phyloP scores from a whole-genome alignment of 2,329 filamentous ascomycete species.

The Talaromyces sp. region DNA sequence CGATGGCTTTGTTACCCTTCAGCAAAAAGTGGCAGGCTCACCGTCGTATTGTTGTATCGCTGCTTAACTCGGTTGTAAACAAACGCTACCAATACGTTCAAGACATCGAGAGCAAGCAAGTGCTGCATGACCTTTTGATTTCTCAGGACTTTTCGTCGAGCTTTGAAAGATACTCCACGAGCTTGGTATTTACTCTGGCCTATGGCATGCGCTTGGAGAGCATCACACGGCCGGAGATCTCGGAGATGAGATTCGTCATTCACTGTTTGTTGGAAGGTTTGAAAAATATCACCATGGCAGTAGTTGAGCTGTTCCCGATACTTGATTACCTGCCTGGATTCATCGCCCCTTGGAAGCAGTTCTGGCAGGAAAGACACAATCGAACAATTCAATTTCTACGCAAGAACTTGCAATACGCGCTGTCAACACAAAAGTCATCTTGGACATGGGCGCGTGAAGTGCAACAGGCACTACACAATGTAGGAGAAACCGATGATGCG shows the following conservation, averaged over 20 bases:
- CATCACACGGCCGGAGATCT: slow-evolving; percentile 27
- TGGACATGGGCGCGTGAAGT: slow-evolving; percentile 27
- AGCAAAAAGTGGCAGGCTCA: slow-evolving; percentile 47
- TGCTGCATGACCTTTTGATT: slow-evolving; percentile 43
- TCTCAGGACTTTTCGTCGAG: slow-evolving; percentile 44
- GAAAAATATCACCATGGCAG: neutral
- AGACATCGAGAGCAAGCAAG: slow-evolving; percentile 48
- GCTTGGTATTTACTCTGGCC: slow-evolving; percentile 50
- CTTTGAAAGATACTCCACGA: slow-evolving; percentile 49
- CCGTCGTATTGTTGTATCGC: slow-evolving; percentile 43
- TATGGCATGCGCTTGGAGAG: slow-evolving; percentile 49
- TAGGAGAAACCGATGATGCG: slow-evolving; percentile 38
- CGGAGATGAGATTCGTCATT: neutral
- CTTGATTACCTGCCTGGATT: slow-evolving; percentile 1
- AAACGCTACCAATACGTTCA: slow-evolving; percentile 49
- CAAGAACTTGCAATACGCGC: slow-evolving; percentile 12
- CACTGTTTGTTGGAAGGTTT: slow-evolving; percentile 2
- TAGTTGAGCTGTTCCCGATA: slow-evolving; percentile 3
- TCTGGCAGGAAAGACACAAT: slow-evolving; percentile 16
- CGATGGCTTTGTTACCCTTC: slow-evolving; percentile 50
- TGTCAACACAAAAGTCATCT: slow-evolving; percentile 12
- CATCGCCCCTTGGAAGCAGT: slow-evolving; percentile 17
- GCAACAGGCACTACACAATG: neutral
- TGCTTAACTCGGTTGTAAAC: slow-evolving; percentile 45
- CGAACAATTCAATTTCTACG: slow-evolving; percentile 21